Evolutionary conservation across 495 filamentous ascomycete genomes (phyloP), one percentile per base, ranked within the genome.

Genomic region (Aspergillus nidulans): DNA sequence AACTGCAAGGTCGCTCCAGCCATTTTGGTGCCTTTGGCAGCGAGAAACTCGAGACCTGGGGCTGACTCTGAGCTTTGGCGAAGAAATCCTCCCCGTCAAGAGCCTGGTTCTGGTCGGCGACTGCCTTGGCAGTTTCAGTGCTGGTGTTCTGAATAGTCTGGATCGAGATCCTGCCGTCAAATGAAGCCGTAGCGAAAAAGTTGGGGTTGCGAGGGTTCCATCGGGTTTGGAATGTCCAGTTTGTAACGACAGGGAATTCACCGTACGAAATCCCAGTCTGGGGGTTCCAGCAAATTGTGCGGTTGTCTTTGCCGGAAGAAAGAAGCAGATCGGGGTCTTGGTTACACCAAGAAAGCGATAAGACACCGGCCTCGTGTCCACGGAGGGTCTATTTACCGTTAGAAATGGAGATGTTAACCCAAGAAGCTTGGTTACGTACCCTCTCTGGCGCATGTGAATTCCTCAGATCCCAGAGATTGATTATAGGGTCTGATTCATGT

Each of bases 61-160:
- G 87, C 57, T 96, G 90, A 10, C 83, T 88, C 64, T 95, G 92
- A 25, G 91, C 91, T 69, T 89, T 91, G 43, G 87, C 87, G 58
- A 99, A 99, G 77, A 99, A 99, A 62, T 97, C 95, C 65, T 96
- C 94, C 26, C 88, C 92, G 67, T 97, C 91, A 18, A 91, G 69
- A 45, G 81, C 77, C 66, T 89, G 87, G 43, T 81, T 79, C 32
- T 86, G 81, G 51, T 82, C 81, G 18, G 71, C 76, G 48, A 73
- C 71, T 6, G 76, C 69, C 49, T 80, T 67, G n/a, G 71, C 70
- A 30, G 70, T 60, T 45, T 81, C 78, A 10, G 75, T 69, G 54
- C 77, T 79, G 19, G 91, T 96, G 64, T 91, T 96, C 64, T 99
- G 94, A 34, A 96, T 80, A 9, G 92, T 92, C 61, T 96, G 92